Percentiles rank a stretch among this genome's conserved stretches.
Conservation (phyloP, 345 rosid species). For the Eucalyptus brandiana region DNA sequence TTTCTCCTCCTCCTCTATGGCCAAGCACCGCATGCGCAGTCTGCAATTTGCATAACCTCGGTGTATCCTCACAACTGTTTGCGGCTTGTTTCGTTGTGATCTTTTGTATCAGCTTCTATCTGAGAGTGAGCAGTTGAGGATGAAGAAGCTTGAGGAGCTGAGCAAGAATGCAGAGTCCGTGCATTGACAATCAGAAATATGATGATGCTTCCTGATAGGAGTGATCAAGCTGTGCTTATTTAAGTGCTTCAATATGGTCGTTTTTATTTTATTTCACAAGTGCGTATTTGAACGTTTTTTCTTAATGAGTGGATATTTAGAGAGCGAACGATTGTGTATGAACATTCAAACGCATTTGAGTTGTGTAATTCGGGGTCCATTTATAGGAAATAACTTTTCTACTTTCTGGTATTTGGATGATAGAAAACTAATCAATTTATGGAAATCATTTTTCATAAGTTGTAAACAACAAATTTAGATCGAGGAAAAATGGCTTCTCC, state of each 20-base stretch:
- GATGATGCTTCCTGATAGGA: background rate
- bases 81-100: background rate
- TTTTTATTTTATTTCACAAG: background rate
- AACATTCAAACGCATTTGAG: background rate
- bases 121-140: conserved; percentile 66
- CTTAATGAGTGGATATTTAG: background rate
- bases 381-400: background rate
- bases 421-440: too few relatives aligned
- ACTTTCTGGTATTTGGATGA: background rate
- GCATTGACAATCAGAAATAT: background rate
- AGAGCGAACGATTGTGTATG: background rate
- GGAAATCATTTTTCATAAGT: too few relatives aligned
- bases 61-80: background rate
- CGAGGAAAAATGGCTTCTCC: background rate
- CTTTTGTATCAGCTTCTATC: conserved; percentile 24
- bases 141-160: conserved; percentile 66
- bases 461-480: background rate
- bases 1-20: background rate
- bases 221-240: background rate
- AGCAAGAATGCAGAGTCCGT: conserved; percentile 13
- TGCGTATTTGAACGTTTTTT: background rate
- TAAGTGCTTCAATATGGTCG: background rate
- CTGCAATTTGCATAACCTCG: background rate
- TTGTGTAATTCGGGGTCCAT: background rate
- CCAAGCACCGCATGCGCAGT: background rate